Evolutionary conservation across 257 asterid species (phyloP), one percentile per base, ranked within the genome.

Genomic region (Thymus quinquecostatus): DNA sequence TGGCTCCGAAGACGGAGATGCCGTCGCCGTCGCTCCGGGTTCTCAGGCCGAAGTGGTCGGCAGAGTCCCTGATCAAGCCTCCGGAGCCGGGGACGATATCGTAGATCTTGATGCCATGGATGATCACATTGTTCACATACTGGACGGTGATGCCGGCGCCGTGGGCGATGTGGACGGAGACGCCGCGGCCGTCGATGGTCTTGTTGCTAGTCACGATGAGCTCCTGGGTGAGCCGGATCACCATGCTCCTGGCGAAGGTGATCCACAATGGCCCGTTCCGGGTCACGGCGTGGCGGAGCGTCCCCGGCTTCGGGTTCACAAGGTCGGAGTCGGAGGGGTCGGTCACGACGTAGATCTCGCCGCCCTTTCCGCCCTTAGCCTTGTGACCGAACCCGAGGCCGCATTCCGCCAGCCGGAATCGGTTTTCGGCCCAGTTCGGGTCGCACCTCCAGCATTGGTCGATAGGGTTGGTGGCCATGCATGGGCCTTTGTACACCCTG

Each of bases 401-500:
- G 29, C 96, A 86, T 34, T 82, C 82, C 0, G 89, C 96, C 3
- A 90, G 49, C n/a, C 76, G 56, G 80, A 83, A 80, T 65, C 96
- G 71, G 61, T 90, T 81, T 0, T 64, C 8, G 10, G 86, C 91
- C 96, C 96, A 90, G 14, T 88, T 57, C 0, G 81, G 79, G 5
- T 81, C 50, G 53, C 97, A 90, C 58, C 97, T 71, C 93, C 96
- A 90, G 70, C 97, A 88, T 0, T 78, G 45, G 75, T 90, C 97
- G 9, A 90, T 86, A 1, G 97, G 96, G 79, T 88, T 90, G 32
- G 87, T 83, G 27, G 85, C 88, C 67, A 11, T 30, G 81, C 97
- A 88, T 7, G 77, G 53, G 3, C 81, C 81, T 0, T 2, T 21
- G 9, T 48, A 51, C 40, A 3, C 40, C 9, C 30, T 7, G 48